phyloP scores from a whole-genome alignment of 23 red algal species.

The Gracilaria domingensis region DNA sequence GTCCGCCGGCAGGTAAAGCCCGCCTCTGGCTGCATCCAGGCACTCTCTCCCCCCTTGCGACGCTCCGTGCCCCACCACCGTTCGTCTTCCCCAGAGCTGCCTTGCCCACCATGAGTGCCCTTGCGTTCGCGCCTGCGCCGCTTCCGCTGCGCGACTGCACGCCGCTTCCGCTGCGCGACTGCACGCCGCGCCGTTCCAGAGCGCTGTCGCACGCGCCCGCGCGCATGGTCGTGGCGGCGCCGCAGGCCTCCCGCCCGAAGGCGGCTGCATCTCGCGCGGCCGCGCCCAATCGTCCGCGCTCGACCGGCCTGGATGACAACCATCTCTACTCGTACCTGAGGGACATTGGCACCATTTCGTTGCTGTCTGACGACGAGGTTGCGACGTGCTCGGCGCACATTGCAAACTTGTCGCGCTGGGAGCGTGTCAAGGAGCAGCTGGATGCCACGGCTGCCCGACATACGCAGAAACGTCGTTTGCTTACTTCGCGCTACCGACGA shows the following conservation, averaged over 20 bases:
- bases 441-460: not conserved
- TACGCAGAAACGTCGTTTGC: constrained; percentile 3
- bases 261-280: not conserved
- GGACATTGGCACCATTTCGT: constrained; percentile 80
- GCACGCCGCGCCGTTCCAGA: not conserved
- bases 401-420: constrained; percentile 69
- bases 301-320: not conserved
- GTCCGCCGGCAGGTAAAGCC: no score
- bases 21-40: no score
- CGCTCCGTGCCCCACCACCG: no score
- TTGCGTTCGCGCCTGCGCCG: constrained; percentile 11
- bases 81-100: no score
- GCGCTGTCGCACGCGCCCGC: constrained; percentile 35
- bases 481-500: constrained; percentile 16
- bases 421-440: constrained; percentile 34
- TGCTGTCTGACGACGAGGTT: constrained; percentile 76
- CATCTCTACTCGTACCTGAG: constrained; percentile 75
- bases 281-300: not conserved
- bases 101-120: constrained; percentile 1
- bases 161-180: constrained; percentile 5
- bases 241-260: constrained; percentile 3
- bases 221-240: constrained; percentile 4
- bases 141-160: constrained; percentile 17
- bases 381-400: constrained; percentile 55
- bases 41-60: no score